Conservation (phyloP, 192 early-diverging fungal genomes). For the Paraglomus brasilianum region DNA sequence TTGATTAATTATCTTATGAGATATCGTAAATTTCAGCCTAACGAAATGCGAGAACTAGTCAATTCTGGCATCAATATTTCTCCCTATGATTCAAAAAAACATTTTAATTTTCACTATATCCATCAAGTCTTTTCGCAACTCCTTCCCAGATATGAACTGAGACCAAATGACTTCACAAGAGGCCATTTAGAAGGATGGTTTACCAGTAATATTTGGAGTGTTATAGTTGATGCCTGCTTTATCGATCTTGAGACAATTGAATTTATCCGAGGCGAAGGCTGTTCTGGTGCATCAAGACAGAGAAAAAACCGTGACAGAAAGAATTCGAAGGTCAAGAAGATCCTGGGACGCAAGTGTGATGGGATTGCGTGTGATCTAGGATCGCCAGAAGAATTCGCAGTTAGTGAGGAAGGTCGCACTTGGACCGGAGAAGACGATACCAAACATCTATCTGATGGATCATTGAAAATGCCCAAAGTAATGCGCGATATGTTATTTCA, state of each 20-base stretch:
- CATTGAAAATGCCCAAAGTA: slow-evolving; percentile 21
- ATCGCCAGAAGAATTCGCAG: slow-evolving; percentile 30
- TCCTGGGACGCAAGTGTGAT: slow-evolving; percentile 26
- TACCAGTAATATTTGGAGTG: slow-evolving; percentile 29
- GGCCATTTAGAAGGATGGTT: slow-evolving; percentile 29
- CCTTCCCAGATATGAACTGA: slow-evolving; percentile 26
- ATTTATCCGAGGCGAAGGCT: slow-evolving; percentile 30
- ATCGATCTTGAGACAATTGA: slow-evolving; percentile 22
- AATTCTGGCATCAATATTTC: slow-evolving; percentile 28
- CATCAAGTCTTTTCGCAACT: slow-evolving; percentile 31
- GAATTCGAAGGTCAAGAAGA: neutral
- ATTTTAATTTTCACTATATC: slow-evolving; percentile 23
- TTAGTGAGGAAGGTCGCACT: slow-evolving; percentile 22
- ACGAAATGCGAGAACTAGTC: slow-evolving; percentile 29
- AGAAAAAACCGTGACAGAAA: slow-evolving; percentile 23
- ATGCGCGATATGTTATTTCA: slow-evolving; percentile 25
- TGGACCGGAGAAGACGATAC: slow-evolving; percentile 12
- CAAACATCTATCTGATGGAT: slow-evolving; percentile 23
- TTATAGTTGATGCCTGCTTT: slow-evolving; percentile 24
- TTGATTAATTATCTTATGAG: slow-evolving; percentile 23
- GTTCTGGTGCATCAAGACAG: slow-evolving; percentile 21
- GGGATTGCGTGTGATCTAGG: slow-evolving; percentile 20
- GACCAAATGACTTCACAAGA: slow-evolving; percentile 20
- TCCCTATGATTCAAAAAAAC: slow-evolving; percentile 23
- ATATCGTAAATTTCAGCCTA: slow-evolving; percentile 29